These are phyloP conservation scores for Phytophthora colocasiae DNA, from an alignment of 352 stramenopile species.

Conservation along the genomic window DNA sequence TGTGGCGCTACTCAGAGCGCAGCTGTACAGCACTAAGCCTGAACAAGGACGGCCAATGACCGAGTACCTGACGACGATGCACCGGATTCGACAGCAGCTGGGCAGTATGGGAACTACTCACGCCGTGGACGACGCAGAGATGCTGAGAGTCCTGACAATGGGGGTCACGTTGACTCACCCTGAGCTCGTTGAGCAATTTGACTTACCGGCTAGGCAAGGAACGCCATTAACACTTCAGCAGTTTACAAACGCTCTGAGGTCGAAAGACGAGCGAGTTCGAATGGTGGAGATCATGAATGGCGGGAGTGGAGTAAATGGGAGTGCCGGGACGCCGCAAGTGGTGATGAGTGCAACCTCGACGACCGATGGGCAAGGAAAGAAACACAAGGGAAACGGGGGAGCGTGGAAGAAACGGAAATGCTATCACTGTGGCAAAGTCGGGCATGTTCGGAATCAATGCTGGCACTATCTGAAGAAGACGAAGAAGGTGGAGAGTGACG, in stretches of 20 bases:
- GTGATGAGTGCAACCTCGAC: background rate
- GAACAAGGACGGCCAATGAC: background rate
- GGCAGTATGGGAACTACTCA: background rate
- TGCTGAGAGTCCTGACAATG: conserved; percentile 4
- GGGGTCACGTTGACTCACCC: conserved; percentile 1
- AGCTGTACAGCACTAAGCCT: background rate
- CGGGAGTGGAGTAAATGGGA: background rate
- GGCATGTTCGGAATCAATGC: too few relatives aligned
- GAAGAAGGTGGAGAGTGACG: too few relatives aligned
- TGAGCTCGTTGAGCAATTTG: conserved; percentile 6
- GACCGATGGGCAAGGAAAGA: too few relatives aligned
- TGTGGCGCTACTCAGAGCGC: background rate
- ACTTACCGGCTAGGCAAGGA: conserved; percentile 3
- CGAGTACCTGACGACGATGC: background rate
- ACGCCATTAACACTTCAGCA: conserved; percentile 3
- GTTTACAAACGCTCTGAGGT: background rate
- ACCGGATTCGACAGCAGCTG: background rate
- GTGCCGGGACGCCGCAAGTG: background rate
- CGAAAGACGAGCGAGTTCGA: conserved; percentile 2
- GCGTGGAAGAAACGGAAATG: too few relatives aligned
- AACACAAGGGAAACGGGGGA: too few relatives aligned
- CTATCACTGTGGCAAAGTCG: too few relatives aligned
- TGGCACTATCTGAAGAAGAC: too few relatives aligned
- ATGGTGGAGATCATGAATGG: background rate
- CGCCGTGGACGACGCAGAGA: background rate